A percentile compares a stretch with the other conserved stretches of the same genome.
phyloP scores from a whole-genome alignment of 1,284 basidiomycete species.

The Malassezia yamatoensis region DNA sequence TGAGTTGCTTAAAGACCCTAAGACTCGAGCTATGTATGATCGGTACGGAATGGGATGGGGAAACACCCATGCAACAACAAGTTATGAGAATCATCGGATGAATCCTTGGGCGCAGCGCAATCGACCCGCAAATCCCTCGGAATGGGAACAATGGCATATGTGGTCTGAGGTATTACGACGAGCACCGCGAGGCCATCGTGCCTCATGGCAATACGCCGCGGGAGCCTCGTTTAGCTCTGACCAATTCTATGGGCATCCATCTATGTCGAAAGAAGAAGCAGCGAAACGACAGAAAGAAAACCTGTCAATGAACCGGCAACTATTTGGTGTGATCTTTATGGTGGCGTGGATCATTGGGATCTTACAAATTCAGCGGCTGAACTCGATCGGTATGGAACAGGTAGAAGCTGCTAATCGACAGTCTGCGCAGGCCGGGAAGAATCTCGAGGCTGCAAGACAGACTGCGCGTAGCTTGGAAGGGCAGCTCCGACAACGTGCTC shows the following conservation, averaged over 20 bases:
- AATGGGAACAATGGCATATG: conserved; percentile 16
- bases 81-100: no score
- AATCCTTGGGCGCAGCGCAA: background rate
- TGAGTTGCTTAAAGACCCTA: conserved; percentile 7
- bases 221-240: background rate
- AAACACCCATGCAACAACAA: background rate
- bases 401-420: background rate
- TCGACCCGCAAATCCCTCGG: background rate
- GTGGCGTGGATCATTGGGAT: conserved; percentile 4
- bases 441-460: conserved; percentile 10
- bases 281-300: conserved; percentile 4
- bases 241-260: conserved; percentile 4
- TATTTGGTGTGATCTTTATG: conserved; percentile 4
- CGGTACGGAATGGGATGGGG: conserved; percentile 13
- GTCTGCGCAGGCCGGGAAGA: background rate
- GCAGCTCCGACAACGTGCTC: background rate
- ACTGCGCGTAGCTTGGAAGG: conserved; percentile 14
- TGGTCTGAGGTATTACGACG: conserved; percentile 15
- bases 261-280: conserved; percentile 2
- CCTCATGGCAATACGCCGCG: conserved; percentile 6
- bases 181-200: background rate
- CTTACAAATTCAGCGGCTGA: conserved; percentile 5
- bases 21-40: conserved; percentile 8
- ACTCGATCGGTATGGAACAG: background rate
- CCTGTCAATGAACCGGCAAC: conserved; percentile 1